These are phyloP conservation scores for Parathielavia appendiculata DNA, from an alignment of 495 filamentous ascomycete species.

Conservation along the genomic window DNA sequence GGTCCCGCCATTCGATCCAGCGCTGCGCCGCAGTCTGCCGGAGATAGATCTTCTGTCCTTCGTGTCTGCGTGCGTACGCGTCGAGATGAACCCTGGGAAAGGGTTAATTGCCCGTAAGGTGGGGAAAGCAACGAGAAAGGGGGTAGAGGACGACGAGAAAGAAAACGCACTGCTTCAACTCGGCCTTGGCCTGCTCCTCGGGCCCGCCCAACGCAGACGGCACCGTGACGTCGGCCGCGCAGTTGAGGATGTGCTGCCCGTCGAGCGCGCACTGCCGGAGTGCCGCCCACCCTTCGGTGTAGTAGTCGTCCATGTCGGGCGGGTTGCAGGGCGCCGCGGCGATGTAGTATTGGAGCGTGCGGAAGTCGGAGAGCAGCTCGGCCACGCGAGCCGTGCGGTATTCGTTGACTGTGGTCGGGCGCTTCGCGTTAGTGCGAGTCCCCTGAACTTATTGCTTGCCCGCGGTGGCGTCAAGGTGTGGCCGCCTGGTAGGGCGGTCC, in stretches of 20 bases:
- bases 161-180: slow-evolving; percentile 63
- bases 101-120: not conserved
- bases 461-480: slow-evolving; percentile 3
- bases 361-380: slow-evolving; percentile 81
- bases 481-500: not conserved
- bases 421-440: slow-evolving; percentile 27
- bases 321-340: slow-evolving; percentile 60
- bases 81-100: slow-evolving; percentile 65
- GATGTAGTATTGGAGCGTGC: slow-evolving; percentile 75
- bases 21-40: slow-evolving; percentile 69
- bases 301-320: slow-evolving; percentile 59
- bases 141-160: not conserved
- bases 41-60: slow-evolving; percentile 79
- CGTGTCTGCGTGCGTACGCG: slow-evolving; percentile 71
- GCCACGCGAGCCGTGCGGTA: slow-evolving; percentile 74
- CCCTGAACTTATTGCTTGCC: not conserved
- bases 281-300: slow-evolving; percentile 71
- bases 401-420: slow-evolving; percentile 64
- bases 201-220: slow-evolving; percentile 52
- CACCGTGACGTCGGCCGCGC: slow-evolving; percentile 58
- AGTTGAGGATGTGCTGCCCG: slow-evolving; percentile 66
- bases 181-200: slow-evolving; percentile 65
- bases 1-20: slow-evolving; percentile 71
- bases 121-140: not conserved
- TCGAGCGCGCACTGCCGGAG: slow-evolving; percentile 70